A percentile compares a stretch with the other conserved stretches of the same genome.
Conservation (phyloP, 495 filamentous ascomycete genomes). For the Tetracladium setigerum region DNA sequence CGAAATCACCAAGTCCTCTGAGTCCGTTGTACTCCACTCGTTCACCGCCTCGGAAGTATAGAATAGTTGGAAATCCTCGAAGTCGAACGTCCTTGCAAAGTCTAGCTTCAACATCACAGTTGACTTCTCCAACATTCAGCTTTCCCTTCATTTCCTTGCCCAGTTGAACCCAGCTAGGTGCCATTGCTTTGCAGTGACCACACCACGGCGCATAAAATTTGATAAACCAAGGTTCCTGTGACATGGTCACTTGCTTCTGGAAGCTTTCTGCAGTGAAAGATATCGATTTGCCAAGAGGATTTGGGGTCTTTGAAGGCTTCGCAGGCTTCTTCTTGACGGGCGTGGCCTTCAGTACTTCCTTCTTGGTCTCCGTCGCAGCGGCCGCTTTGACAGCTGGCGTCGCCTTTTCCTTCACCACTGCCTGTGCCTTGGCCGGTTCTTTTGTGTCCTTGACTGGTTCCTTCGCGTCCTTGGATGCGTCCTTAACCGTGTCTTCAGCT, state of each 20-base stretch:
- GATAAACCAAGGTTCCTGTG: constrained; percentile 92
- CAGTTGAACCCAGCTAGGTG: constrained; percentile 83
- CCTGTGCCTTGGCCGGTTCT: not conserved
- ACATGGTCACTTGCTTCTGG: constrained; percentile 75
- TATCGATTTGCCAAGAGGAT: constrained; percentile 65
- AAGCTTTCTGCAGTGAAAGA: constrained; percentile 79
- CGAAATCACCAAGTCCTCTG: constrained; percentile 83
- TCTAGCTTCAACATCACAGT: constrained; percentile 76
- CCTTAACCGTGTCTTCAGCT: not conserved
- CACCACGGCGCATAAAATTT: constrained; percentile 99
- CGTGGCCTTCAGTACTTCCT: constrained; percentile 17
- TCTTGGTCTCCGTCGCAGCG: constrained; percentile 15
- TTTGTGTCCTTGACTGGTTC: constrained; percentile 11
- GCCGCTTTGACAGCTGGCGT: constrained; percentile 2
- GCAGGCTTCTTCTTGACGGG: constrained; percentile 12
- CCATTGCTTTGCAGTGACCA: constrained; percentile 85
- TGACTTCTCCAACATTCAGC: constrained; percentile 92
- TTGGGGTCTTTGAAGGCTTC: constrained; percentile 46
- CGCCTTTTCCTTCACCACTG: constrained; percentile 8
- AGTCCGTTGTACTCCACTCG: constrained; percentile 89
- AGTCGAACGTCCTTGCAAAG: constrained; percentile 86
- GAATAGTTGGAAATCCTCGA: constrained; percentile 74
- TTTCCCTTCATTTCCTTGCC: constrained; percentile 79
- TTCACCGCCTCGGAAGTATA: constrained; percentile 90
- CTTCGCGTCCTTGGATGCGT: not conserved